These are phyloP conservation scores for Phytophthora litchii DNA, from an alignment of 352 stramenopile genomes.

Conservation along the genomic window DNA sequence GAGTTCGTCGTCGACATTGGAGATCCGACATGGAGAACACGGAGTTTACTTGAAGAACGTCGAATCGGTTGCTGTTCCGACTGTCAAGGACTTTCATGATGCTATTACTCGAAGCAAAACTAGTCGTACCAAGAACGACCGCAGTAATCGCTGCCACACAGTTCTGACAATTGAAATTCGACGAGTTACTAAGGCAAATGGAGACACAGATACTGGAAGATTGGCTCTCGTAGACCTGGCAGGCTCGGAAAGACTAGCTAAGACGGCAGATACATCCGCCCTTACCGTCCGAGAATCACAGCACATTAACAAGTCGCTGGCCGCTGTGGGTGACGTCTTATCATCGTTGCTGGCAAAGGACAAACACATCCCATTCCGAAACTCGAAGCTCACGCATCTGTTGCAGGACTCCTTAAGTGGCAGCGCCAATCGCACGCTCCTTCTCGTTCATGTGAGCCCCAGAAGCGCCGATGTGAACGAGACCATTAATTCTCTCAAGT, in stretches of 20 bases:
- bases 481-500: conserved; percentile 83
- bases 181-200: conserved; percentile 50
- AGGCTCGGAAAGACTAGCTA: conserved; percentile 72
- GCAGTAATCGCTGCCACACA: conserved; percentile 62
- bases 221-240: conserved; percentile 82
- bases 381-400: conserved; percentile 87
- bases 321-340: conserved; percentile 76
- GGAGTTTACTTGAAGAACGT: conserved; percentile 80
- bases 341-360: conserved; percentile 71
- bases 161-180: conserved; percentile 65
- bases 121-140: conserved; percentile 46
- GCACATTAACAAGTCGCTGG: conserved; percentile 84
- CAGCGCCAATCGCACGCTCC: conserved; percentile 46
- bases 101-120: conserved; percentile 43
- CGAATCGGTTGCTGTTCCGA: conserved; percentile 41
- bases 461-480: conserved; percentile 56
- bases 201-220: conserved; percentile 45
- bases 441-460: conserved; percentile 74
- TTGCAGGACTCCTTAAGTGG: conserved; percentile 74
- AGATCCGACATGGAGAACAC: conserved; percentile 78
- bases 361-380: conserved; percentile 84
- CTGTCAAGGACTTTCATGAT: conserved; percentile 40
- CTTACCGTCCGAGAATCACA: conserved; percentile 66
- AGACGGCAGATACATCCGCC: conserved; percentile 45
- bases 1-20: conserved; percentile 32